These are phyloP conservation scores for Apophysomyces ossiformis DNA, from an alignment of 371 early-diverging fungal genomes.

Conservation along the genomic window DNA sequence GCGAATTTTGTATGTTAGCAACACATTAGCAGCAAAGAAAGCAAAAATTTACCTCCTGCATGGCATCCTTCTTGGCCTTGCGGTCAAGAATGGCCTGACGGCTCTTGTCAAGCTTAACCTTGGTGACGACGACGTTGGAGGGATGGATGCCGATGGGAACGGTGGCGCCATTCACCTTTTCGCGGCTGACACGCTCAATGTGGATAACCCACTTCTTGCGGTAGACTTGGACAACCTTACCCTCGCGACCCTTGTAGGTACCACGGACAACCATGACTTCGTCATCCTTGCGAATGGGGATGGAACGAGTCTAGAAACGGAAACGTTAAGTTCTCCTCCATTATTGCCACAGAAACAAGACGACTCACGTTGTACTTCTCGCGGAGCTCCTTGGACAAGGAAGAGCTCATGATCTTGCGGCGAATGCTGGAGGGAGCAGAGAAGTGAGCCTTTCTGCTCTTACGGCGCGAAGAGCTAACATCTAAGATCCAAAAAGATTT, in stretches of 20 bases:
- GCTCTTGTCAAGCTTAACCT: constrained; percentile 94
- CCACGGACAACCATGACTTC: constrained; percentile 96
- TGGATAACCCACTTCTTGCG: constrained; percentile 98
- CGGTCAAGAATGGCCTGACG: constrained; percentile 84
- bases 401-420: constrained; percentile 93
- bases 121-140: constrained; percentile 95
- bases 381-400: constrained; percentile 96
- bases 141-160: constrained; percentile 95
- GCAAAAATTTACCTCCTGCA: constrained; percentile 34
- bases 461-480: constrained; percentile 93
- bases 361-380: constrained; percentile 88
- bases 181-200: constrained; percentile 92
- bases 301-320: constrained; percentile 74
- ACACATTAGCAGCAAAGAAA: too few relatives aligned
- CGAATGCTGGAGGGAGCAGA: constrained; percentile 92
- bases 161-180: constrained; percentile 95
- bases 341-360: neutral
- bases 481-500: constrained; percentile 39
- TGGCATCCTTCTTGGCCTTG: constrained; percentile 59
- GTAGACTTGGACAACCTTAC: constrained; percentile 95
- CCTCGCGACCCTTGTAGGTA: constrained; percentile 94
- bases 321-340: neutral
- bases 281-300: constrained; percentile 97
- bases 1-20: too few relatives aligned
- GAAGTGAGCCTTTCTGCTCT: constrained; percentile 98